phyloP scores from a whole-genome alignment of 2,329 filamentous ascomycete genomes.

The Cyphellophora attinorum region DNA sequence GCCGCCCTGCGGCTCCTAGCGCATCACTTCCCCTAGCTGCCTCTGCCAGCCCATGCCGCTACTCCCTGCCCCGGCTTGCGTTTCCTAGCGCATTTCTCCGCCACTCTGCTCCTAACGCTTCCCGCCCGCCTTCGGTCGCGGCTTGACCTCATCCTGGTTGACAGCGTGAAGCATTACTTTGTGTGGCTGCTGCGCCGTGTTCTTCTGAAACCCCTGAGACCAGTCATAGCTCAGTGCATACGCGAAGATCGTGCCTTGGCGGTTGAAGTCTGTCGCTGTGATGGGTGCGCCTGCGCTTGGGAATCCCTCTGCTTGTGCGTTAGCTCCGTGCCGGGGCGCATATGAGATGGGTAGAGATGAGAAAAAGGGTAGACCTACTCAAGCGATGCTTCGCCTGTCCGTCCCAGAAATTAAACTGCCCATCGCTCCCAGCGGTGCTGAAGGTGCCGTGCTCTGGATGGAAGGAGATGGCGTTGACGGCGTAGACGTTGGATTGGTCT shows the following conservation, averaged over 20 bases:
- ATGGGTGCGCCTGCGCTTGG: conserved; percentile 78
- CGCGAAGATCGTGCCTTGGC: conserved; percentile 71
- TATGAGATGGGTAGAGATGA: no score
- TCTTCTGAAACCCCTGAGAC: conserved; percentile 88
- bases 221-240: conserved; percentile 95
- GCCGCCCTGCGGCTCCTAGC: no score
- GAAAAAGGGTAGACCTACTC: no score
- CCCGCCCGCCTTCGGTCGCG: conserved; percentile 35
- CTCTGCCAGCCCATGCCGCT: no score
- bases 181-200: conserved; percentile 59
- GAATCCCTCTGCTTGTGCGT: no score
- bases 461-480: conserved; percentile 96
- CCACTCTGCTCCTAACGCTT: conserved; percentile 27
- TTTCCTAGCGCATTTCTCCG: no score
- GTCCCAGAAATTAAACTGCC: conserved; percentile 74
- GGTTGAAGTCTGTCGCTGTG: conserved; percentile 83
- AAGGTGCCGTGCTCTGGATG: conserved; percentile 97
- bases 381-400: conserved; percentile 81
- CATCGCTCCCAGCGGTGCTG: conserved; percentile 88
- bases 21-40: no score
- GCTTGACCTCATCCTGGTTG: conserved; percentile 53
- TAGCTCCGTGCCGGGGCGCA: no score
- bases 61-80: no score
- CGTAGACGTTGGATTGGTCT: conserved; percentile 79
- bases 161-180: conserved; percentile 83